phyloP scores from a whole-genome alignment of 2,329 filamentous ascomycete genomes.

The Talaromyces funiculosus region DNA sequence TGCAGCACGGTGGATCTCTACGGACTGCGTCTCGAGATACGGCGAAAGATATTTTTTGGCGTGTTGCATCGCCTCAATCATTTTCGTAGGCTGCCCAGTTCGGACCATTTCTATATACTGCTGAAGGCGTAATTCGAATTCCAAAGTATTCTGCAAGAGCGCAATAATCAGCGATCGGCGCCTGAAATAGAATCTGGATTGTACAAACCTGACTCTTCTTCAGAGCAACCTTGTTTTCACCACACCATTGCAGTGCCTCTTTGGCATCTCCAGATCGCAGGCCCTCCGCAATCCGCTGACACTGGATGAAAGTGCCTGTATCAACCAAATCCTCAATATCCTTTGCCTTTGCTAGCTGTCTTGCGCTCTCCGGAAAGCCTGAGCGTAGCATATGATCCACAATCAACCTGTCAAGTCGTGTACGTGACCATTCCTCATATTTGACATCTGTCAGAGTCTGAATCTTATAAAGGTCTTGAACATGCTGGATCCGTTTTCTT shows the following conservation, averaged over 20 bases:
- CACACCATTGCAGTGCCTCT: conserved; percentile 84
- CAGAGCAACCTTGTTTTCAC: conserved; percentile 85
- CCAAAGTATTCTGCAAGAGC: conserved; percentile 62
- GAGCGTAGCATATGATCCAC: conserved; percentile 88
- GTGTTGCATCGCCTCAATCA: conserved; percentile 72
- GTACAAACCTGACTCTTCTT: conserved; percentile 71
- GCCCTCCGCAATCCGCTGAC: conserved; percentile 70
- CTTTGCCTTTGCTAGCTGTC: conserved; percentile 67
- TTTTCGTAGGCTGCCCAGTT: conserved; percentile 56
- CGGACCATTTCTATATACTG: conserved; percentile 91
- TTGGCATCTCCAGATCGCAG: conserved; percentile 64
- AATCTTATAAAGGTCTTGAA: conserved; percentile 75
- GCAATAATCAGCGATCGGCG: not conserved
- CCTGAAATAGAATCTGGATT: conserved; percentile 5
- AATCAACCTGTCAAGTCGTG: conserved; percentile 72
- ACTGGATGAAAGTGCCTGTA: conserved; percentile 77
- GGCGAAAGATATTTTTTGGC: conserved; percentile 74
- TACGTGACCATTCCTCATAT: conserved; percentile 85
- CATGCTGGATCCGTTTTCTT: conserved; percentile 69
- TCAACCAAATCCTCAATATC: conserved; percentile 78
- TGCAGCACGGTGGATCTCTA: conserved; percentile 65
- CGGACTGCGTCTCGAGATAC: conserved; percentile 62
- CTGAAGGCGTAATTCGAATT: conserved; percentile 88
- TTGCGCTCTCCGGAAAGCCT: conserved; percentile 74
- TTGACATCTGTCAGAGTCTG: conserved; percentile 81